Base-by-base conservation (phyloP, 768 basidiomycete genomes). In the Hortiboletus campestris region DNA sequence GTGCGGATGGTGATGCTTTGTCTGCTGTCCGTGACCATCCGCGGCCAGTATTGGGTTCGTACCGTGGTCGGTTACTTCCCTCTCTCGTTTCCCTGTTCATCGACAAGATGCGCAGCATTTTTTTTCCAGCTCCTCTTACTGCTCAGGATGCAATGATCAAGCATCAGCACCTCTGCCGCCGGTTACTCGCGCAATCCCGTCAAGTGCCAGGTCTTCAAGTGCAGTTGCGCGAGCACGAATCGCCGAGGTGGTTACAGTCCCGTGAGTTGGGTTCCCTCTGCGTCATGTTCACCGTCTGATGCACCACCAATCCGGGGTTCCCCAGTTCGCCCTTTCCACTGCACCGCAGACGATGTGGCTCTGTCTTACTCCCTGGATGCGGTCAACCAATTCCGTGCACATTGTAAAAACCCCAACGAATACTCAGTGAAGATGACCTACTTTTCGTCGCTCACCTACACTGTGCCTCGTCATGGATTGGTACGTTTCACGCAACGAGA, bases 381-480 rank as follows among this genome's bases (percentile, higher is more conserved):
- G 16, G 34, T 55, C 12, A 42, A 36, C 34, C 51, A 55, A 12
- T 55, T 43, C 34, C 41, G 43, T 35, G 51, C n/a, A 28, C 51
- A 54, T 36, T 51, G 32, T 34, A 53, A 17, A 16, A 43, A 43
- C 19, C 51, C 34, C 7, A 48, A 50, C 16, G 49, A 42, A 19
- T 50, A 29, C 29, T 11, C 50, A 9, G 14, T 34, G 32, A 53
- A 53, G 32, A 54, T 28, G 31, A 53, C 49, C 22, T 54, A 54
- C 51, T 41, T 53, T 16, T 53, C 53, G 10, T 54, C 53, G 6
- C 53, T 54, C 17, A 41, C 22, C n/a, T 54, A 53, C 39, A 54
- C 53, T n/a, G n/a, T n/a, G n/a, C n/a, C 34, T 42, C 51, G 40
- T 55, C 51, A 55, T 40, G 28, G 51, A 55, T 35, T 55, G 40